Evolutionary conservation across 2,329 filamentous ascomycete species (phyloP), one percentile per base, ranked within the genome.

Genomic region (Bipolaris sorokiniana): DNA sequence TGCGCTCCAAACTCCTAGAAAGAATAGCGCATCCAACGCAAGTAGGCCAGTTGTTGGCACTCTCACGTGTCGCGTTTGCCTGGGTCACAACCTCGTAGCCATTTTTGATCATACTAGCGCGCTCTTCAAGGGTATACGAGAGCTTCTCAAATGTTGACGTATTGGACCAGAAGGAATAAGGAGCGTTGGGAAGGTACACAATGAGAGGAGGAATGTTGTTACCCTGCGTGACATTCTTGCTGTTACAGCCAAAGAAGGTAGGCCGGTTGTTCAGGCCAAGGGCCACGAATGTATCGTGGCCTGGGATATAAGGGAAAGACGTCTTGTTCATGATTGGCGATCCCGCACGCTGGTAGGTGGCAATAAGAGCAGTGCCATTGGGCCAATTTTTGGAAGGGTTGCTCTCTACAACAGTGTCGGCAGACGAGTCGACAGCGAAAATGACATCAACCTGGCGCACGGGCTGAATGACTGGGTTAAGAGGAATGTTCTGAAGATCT

Each of bases 11-110:
- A 65, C 88, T 92, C 59, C 94, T 86, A 51, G 84, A 86, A 15
- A 98, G 82, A 37, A 96, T 88, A 5, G 94, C 95, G 77, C 95
- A 99, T 20, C 88, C 92, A 4, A 97, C 89, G 67, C 94, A 99
- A 1, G 86, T 82, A 0, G 89, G 83, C 94, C 95, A 99, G 61
- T 89, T 77, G 3, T 61, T 45, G 5, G 63, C 63, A 38, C 77
- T 67, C 73, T 96, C 89, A 3, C 88, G 72, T 0, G 91, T 93
- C 48, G 83, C 86, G 78, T 98, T 97, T 49, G 86, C 91, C 81
- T 90, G 88, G 0, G 93, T 97, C 2, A 86, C 93, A 16, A 89
- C 86, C 65, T 95, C 86, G 79, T 90, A 95, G 18, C 92, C 94
- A 78, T 99, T 98, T 64, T 85, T 76, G 69, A 99, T 92, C 71